Evolutionary conservation across 768 basidiomycete genomes (phyloP).

Genomic region (Pulveroboletus frians): DNA sequence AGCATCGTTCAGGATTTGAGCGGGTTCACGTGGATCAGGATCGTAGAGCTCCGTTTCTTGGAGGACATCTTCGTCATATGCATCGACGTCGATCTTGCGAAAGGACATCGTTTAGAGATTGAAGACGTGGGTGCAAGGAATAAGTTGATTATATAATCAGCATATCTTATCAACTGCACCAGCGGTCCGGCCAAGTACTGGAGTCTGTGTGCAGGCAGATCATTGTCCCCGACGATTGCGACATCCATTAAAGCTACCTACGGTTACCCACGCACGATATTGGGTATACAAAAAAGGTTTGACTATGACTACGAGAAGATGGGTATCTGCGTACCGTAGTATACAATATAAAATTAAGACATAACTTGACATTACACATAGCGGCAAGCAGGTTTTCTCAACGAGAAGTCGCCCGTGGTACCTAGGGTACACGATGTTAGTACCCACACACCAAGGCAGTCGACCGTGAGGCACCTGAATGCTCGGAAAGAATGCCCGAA

Average conservation of each 20-base stretch:
- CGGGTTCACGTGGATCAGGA: slow-evolving; percentile 74
- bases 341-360: no score
- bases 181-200: no score
- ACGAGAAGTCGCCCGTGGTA: neutral
- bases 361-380: no score
- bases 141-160: neutral
- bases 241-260: no score
- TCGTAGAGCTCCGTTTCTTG: slow-evolving; percentile 83
- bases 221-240: no score
- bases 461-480: neutral
- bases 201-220: no score
- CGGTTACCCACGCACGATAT: no score
- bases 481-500: neutral
- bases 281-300: no score
- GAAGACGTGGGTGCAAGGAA: no score
- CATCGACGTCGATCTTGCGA: slow-evolving; percentile 92
- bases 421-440: neutral
- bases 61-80: slow-evolving; percentile 86
- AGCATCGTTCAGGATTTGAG: slow-evolving; percentile 68
- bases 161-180: neutral
- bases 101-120: slow-evolving; percentile 49
- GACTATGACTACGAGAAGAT: no score
- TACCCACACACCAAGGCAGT: no score
- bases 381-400: neutral
- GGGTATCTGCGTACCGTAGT: no score